phyloP scores from a whole-genome alignment of 2,329 filamentous ascomycete genomes.

The Tothia fuscella region DNA sequence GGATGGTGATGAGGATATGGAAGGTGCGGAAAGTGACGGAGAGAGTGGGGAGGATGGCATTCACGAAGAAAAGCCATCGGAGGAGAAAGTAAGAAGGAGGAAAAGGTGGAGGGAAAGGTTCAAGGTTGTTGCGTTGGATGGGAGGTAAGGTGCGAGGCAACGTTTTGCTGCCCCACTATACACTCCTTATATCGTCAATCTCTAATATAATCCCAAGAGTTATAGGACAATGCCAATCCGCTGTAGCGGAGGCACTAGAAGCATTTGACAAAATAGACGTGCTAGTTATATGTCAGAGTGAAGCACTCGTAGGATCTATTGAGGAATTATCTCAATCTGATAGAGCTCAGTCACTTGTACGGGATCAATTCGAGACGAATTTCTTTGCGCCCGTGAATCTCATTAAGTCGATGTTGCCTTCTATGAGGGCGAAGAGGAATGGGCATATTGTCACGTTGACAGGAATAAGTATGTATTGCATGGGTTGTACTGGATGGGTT shows the following conservation, averaged over 20 bases:
- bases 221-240: constrained; percentile 65
- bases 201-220: constrained; percentile 14
- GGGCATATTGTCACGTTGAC: constrained; percentile 87
- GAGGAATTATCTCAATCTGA: constrained; percentile 72
- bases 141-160: constrained; percentile 34
- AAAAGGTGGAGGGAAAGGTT: constrained; percentile 75
- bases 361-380: constrained; percentile 86
- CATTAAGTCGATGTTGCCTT: constrained; percentile 75
- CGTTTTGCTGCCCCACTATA: too few relatives aligned
- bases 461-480: constrained; percentile 51
- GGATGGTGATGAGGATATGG: constrained; percentile 34
- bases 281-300: constrained; percentile 75
- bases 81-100: constrained; percentile 49
- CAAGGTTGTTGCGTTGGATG: constrained; percentile 46
- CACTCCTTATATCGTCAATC: not conserved
- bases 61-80: constrained; percentile 42
- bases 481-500: not conserved
- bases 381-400: constrained; percentile 96
- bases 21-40: constrained; percentile 57
- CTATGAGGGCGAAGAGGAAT: constrained; percentile 65
- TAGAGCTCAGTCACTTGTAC: constrained; percentile 64
- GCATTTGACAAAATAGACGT: constrained; percentile 84
- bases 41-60: constrained; percentile 20
- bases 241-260: constrained; percentile 74
- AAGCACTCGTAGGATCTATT: constrained; percentile 80